Conservation (phyloP, 2,329 filamentous ascomycete genomes). For the Talaromyces sp. region DNA sequence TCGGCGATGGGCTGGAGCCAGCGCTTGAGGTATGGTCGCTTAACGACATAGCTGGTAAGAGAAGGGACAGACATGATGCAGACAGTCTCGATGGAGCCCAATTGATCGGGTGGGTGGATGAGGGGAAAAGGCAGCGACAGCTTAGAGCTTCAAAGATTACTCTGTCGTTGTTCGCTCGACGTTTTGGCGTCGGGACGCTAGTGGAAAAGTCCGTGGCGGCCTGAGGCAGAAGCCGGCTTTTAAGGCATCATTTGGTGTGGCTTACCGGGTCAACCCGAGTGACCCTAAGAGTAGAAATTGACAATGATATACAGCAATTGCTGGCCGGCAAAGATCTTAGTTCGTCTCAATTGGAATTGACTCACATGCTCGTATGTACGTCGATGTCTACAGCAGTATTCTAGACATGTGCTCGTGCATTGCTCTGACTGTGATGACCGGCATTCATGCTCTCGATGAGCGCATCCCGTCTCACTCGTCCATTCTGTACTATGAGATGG, state of each 20-base stretch:
- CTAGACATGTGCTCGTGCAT: neutral
- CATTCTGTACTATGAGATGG: no score
- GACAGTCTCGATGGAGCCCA: conserved; percentile 22
- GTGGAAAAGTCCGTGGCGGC: conserved; percentile 14
- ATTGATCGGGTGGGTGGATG: conserved; percentile 30
- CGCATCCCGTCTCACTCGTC: neutral
- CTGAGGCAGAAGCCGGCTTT: conserved; percentile 8
- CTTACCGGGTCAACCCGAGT: conserved; percentile 15
- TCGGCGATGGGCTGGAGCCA: conserved; percentile 76
- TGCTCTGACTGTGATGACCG: neutral
- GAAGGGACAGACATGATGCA: conserved; percentile 66
- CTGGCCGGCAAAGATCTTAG: neutral
- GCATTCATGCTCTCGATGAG: neutral
- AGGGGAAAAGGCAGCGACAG: conserved; percentile 22
- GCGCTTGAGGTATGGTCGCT: conserved; percentile 80
- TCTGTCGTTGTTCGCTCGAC: conserved; percentile 14
- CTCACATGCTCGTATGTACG: neutral
- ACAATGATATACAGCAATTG: neutral
- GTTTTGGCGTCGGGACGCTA: conserved; percentile 13
- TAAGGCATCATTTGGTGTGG: neutral
- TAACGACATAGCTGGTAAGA: conserved; percentile 71
- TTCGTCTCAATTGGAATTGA: neutral
- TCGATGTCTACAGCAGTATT: neutral
- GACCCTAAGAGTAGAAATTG: neutral
- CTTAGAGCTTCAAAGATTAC: conserved; percentile 14